Conservation (phyloP, 441 rosid genomes). For the Jatropha podagrica region DNA sequence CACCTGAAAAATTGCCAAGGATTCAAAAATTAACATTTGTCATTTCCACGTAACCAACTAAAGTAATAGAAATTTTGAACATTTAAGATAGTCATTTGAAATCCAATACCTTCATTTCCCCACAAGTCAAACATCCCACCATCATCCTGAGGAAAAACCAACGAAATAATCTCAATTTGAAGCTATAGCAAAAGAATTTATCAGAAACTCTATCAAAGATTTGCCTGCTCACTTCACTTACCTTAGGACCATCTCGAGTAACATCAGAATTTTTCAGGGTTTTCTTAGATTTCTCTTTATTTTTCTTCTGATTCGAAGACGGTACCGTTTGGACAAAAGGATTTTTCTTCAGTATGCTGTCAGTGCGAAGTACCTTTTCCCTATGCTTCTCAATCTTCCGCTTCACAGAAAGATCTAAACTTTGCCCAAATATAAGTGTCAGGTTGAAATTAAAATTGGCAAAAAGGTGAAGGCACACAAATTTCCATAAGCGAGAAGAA, state of each 20-base stretch:
- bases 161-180: conserved; percentile 8
- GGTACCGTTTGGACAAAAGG: conserved; percentile 69
- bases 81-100: neutral
- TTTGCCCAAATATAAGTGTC: neutral
- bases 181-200: neutral
- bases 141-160: conserved; percentile 27
- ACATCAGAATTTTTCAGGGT: conserved; percentile 22
- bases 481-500: too few relatives aligned
- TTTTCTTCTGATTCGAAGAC: conserved; percentile 47
- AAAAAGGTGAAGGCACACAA: neutral
- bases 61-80: neutral
- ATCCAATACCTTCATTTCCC: conserved; percentile 50
- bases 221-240: conserved; percentile 16
- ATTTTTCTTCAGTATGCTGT: conserved; percentile 65
- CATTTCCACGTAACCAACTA: conserved; percentile 5
- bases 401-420: conserved; percentile 66
- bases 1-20: conserved; percentile 38
- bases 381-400: conserved; percentile 80
- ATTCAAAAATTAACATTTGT: conserved; percentile 3
- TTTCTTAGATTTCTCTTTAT: conserved; percentile 28
- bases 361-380: conserved; percentile 61
- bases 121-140: conserved; percentile 59
- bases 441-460: neutral
- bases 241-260: conserved; percentile 31
- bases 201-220: neutral